A percentile compares a stretch with the other conserved stretches of the same genome.
phyloP scores from a whole-genome alignment of 2,329 filamentous ascomycete genomes.

The Trichoderma pleuroti region DNA sequence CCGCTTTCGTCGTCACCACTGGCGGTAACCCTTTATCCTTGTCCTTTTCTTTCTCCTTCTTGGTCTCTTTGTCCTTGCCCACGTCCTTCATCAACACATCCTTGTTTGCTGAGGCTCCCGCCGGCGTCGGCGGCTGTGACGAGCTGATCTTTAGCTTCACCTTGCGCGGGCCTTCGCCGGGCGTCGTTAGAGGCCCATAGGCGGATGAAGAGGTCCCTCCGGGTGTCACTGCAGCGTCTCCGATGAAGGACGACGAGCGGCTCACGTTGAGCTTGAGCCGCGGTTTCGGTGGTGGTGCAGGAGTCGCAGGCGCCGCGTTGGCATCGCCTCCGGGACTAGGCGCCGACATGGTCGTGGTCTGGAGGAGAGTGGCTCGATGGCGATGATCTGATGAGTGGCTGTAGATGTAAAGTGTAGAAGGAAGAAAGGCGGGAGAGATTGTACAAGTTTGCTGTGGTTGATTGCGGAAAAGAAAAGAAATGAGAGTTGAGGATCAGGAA shows the following conservation, averaged over 20 bases:
- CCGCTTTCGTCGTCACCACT: constrained; percentile 54
- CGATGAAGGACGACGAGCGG: constrained; percentile 35
- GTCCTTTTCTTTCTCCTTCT: constrained; percentile 4
- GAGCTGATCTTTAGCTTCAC: constrained; percentile 43
- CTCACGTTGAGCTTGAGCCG: constrained; percentile 41
- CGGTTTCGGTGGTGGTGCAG: constrained; percentile 34
- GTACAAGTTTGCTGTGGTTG: neutral
- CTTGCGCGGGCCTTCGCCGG: constrained; percentile 35
- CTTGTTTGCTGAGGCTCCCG: constrained; percentile 18
- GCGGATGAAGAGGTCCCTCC: constrained; percentile 17
- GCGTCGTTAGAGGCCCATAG: constrained; percentile 22
- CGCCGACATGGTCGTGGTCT: constrained; percentile 28
- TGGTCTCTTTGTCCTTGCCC: constrained; percentile 10
- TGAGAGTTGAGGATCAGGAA: neutral
- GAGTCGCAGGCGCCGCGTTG: constrained; percentile 25
- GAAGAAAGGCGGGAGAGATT: neutral
- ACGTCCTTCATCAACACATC: constrained; percentile 1
- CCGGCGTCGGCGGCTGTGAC: constrained; percentile 39
- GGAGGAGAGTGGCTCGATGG: neutral
- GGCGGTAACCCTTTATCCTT: constrained; percentile 16
- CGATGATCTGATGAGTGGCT: neutral
- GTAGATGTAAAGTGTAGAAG: neutral
- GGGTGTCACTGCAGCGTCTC: constrained; percentile 26
- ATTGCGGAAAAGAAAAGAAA: neutral
- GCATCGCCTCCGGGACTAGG: constrained; percentile 25